Evolutionary conservation across 202 grass and related monocot genomes (phyloP).

Genomic region (Tripidium arundinaceum): DNA sequence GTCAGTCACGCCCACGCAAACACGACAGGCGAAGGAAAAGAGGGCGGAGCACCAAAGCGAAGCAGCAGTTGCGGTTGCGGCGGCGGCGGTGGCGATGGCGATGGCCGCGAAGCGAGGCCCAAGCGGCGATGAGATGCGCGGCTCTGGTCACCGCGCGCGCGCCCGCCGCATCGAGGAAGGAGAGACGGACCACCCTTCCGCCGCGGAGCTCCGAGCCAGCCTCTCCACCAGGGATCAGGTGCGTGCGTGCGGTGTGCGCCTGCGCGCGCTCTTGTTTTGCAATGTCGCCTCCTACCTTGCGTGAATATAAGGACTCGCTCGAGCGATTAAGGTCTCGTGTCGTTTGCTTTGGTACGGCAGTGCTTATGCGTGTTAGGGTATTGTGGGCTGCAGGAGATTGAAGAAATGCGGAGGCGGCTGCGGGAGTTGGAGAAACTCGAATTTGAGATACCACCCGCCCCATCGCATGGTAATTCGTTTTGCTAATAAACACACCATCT

Average conservation of each 20-base stretch:
- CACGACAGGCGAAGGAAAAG: neutral
- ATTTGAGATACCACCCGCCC: neutral
- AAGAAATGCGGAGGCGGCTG: constrained; percentile 23
- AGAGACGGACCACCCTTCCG: neutral
- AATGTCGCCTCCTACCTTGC: neutral
- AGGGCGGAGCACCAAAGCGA: neutral
- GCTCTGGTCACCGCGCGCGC: neutral
- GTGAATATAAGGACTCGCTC: no score
- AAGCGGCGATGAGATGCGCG: neutral
- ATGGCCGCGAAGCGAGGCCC: neutral
- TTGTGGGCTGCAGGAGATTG: constrained; percentile 22
- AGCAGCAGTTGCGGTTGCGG: neutral
- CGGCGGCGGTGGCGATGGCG: neutral
- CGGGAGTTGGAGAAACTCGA: constrained; percentile 24
- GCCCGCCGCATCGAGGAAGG: neutral
- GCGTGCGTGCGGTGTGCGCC: neutral
- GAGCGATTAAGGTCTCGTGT: neutral
- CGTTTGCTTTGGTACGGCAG: neutral
- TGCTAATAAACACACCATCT: neutral
- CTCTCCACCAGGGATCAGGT: constrained; percentile 25
- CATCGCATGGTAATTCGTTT: constrained; percentile 21
- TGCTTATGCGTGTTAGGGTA: constrained; percentile 12
- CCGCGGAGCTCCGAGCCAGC: constrained; percentile 1
- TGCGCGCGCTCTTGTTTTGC: neutral
- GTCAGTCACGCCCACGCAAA: neutral